A percentile compares a stretch with the other conserved stretches of the same genome.
Evolutionary conservation across 257 asterid species (phyloP).

Genomic region (Solanum bulbocastanum): DNA sequence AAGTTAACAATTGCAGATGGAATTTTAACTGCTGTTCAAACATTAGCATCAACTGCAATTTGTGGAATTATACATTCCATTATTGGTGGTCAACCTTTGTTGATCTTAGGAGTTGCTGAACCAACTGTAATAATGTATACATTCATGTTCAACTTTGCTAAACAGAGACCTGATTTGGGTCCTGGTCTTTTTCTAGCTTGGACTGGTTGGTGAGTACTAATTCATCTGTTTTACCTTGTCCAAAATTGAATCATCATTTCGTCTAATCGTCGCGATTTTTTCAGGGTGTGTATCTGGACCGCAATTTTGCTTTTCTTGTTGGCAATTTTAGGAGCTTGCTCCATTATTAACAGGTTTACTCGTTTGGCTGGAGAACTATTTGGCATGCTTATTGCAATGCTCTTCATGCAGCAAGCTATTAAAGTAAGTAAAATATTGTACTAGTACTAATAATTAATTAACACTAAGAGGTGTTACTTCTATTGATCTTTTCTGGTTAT

Average conservation of each 20-base stretch:
- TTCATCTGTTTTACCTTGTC: neutral
- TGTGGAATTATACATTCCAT: conserved; percentile 89
- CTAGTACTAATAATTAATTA: neutral
- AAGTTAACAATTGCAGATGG: conserved; percentile 47
- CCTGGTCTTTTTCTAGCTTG: conserved; percentile 78
- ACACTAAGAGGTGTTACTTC: neutral
- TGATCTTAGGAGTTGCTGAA: conserved; percentile 90
- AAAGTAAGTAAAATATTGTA: conserved; percentile 25
- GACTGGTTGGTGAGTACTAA: conserved; percentile 67
- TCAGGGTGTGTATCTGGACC: conserved; percentile 98
- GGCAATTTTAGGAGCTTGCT: conserved; percentile 87
- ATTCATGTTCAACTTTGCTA: conserved; percentile 86
- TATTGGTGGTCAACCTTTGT: conserved; percentile 91
- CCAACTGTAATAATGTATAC: conserved; percentile 98
- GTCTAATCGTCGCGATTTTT: neutral
- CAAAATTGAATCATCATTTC: neutral
- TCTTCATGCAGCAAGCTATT: conserved; percentile 93
- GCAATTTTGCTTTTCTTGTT: conserved; percentile 65
- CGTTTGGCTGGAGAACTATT: conserved; percentile 91
- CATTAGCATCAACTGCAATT: conserved; percentile 77
- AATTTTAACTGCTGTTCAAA: conserved; percentile 81
- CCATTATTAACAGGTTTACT: conserved; percentile 87
- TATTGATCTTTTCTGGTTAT: neutral
- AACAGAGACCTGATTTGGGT: conserved; percentile 66
- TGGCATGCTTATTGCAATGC: conserved; percentile 96